Base-by-base conservation (phyloP, 2,329 filamentous ascomycete species). In the Cercospora janseana region DNA sequence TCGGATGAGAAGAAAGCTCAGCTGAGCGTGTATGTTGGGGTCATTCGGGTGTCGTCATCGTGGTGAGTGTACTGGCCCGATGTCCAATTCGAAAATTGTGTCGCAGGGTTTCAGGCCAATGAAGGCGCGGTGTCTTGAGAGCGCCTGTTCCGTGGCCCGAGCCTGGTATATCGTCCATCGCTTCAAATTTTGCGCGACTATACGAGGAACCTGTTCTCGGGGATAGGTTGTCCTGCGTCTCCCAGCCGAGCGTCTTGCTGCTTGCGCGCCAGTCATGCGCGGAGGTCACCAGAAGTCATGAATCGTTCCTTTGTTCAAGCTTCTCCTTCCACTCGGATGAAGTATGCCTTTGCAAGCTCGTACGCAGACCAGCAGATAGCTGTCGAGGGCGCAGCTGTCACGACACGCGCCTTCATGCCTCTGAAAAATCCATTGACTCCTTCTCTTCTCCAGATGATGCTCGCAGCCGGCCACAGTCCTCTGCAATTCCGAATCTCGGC, bases 361-460 rank as follows among this genome's bases (percentile, higher is more conserved):
- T 85, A 85, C 35, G 81, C 82, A 40, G 79, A 93, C 93, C 93
- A 98, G 78, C 93, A 98, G 66, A 98, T 98, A n/a, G 93, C 93
- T 26, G 93, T 98, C 73, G 91, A 96, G 15, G 93, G 93, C 87
- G 97, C 97, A 1, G 93, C 95, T 8, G 91, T 96, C 56, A 98
- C 84, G 40, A 98, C 86, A 64, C 93, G 80, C 38, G 93, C 93
- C 62, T 87, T 85, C 67, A 96, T 81, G 34, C 93, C 93, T 67
- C 94, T 91, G 74, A 96, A 91, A 72, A 97, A 98, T 3, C 93
- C 93, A 49, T 76, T 77, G 63, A 87, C 78, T 27, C 93, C 93
- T 67, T 95, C 92, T 65, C 91, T 83, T 62, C 82, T 80, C 69
- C 90, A 87, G 57, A 96, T 83, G 52, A 96, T 83, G 56, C 79